These are phyloP conservation scores for Catenaria anguillulae DNA, from an alignment of 371 early-diverging fungal species.

Conservation along the genomic window DNA sequence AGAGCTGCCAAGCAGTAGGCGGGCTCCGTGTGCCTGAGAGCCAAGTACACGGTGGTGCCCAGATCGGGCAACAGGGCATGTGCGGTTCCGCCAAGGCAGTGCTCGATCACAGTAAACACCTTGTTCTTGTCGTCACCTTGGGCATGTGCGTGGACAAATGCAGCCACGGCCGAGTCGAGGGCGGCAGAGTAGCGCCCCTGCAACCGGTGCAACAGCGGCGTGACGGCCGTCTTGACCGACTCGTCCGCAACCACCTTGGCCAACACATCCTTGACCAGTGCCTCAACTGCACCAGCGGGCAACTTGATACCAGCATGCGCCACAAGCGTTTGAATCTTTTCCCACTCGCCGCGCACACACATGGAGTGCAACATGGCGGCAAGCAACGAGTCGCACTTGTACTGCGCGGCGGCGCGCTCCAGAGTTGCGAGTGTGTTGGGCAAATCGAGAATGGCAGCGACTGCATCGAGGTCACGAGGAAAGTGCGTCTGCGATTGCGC, in stretches of 20 bases:
- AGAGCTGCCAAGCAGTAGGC: slow-evolving; percentile 2
- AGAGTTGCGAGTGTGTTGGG: not conserved
- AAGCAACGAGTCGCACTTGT: not conserved
- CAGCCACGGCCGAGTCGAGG: not conserved
- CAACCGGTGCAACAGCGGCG: not conserved
- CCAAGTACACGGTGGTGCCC: slow-evolving; percentile 7
- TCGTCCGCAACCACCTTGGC: too few species aligned
- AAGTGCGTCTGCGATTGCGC: slow-evolving; percentile 17
- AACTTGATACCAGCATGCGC: slow-evolving; percentile 2
- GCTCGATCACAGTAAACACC: not conserved
- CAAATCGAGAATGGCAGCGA: not conserved
- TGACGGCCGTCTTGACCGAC: too few species aligned
- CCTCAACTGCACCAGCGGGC: too few species aligned
- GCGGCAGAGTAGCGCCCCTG: slow-evolving; percentile 3
- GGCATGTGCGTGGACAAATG: not conserved
- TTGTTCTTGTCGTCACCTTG: not conserved
- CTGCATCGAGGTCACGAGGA: not conserved
- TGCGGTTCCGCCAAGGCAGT: not conserved
- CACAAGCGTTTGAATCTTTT: slow-evolving; percentile 6
- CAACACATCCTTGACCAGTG: too few species aligned
- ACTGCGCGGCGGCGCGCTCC: not conserved
- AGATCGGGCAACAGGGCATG: not conserved
- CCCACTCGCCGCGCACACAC: not conserved
- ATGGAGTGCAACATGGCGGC: not conserved
- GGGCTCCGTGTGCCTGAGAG: slow-evolving; percentile 2